phyloP scores from a whole-genome alignment of 1,284 basidiomycete species.

The Exobasidium rhododendri region DNA sequence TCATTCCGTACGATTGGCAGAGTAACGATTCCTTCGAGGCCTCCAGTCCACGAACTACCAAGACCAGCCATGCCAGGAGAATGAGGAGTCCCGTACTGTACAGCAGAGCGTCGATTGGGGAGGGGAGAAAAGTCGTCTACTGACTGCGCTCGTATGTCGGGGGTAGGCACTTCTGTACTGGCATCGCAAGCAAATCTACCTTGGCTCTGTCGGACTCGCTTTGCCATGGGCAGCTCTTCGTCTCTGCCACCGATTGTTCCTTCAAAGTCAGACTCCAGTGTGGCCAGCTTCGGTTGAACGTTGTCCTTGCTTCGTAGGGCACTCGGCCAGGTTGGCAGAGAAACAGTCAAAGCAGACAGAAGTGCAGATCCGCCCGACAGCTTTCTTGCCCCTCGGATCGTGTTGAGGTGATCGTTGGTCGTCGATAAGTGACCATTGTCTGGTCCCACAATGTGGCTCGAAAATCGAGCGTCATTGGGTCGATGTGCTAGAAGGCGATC shows the following conservation, averaged over 20 bases:
- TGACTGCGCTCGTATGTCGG: background rate
- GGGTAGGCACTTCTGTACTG: background rate
- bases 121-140: background rate
- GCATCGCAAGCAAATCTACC: background rate
- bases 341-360: slow-evolving; percentile 4
- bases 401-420: background rate
- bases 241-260: slow-evolving; percentile 41
- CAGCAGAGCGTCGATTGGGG: background rate
- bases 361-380: background rate
- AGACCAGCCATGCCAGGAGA: slow-evolving; percentile 19
- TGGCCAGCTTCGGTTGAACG: slow-evolving; percentile 23
- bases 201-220: slow-evolving; percentile 22
- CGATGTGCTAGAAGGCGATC: slow-evolving; percentile 4
- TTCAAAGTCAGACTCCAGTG: slow-evolving; percentile 41
- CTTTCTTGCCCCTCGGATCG: background rate
- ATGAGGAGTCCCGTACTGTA: slow-evolving; percentile 13
- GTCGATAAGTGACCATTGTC: too few relatives aligned
- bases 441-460: background rate
- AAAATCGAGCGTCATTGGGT: background rate
- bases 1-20: background rate
- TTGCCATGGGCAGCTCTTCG: slow-evolving; percentile 35
- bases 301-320: slow-evolving; percentile 22
- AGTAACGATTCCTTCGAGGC: background rate
- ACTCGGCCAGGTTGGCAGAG: background rate
- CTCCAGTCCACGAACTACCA: slow-evolving; percentile 5